These are phyloP conservation scores for Phytophthora cryptogea DNA, from an alignment of 352 stramenopile species.

Conservation along the genomic window DNA sequence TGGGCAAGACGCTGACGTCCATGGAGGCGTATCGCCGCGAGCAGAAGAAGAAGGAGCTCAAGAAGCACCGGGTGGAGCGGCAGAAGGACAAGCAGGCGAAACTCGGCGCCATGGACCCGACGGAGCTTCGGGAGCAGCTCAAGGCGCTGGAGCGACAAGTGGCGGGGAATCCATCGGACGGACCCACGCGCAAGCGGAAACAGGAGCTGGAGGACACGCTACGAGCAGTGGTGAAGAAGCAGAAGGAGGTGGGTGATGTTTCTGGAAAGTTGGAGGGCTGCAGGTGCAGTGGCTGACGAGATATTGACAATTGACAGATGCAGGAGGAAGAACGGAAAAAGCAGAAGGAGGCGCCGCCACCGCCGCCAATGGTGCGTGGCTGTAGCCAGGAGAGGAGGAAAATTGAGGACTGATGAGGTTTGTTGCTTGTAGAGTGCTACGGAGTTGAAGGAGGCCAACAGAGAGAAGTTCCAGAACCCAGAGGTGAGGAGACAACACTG, in stretches of 20 bases:
- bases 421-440: slow-evolving; percentile 47
- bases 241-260: slow-evolving; percentile 49
- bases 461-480: slow-evolving; percentile 69
- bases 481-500: slow-evolving; percentile 39
- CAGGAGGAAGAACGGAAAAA: slow-evolving; percentile 48
- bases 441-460: slow-evolving; percentile 58
- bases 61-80: slow-evolving; percentile 69
- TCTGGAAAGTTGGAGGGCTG: not conserved
- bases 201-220: slow-evolving; percentile 81
- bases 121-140: slow-evolving; percentile 59
- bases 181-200: slow-evolving; percentile 72
- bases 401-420: slow-evolving; percentile 5
- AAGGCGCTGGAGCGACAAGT: slow-evolving; percentile 71
- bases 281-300: not conserved
- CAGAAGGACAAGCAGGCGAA: slow-evolving; percentile 68
- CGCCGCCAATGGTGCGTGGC: slow-evolving; percentile 33
- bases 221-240: slow-evolving; percentile 67
- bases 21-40: slow-evolving; percentile 77
- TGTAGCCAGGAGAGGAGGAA: not conserved
- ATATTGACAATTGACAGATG: slow-evolving; percentile 28
- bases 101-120: slow-evolving; percentile 55
- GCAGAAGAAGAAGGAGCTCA: slow-evolving; percentile 88
- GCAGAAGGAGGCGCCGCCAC: slow-evolving; percentile 33
- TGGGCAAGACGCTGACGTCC: slow-evolving; percentile 69
- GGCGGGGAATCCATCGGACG: slow-evolving; percentile 63